Evolutionary conservation across 73 alveolate genomes (phyloP), one percentile per base, ranked within the genome.

Genomic region (Paramecium bursaria): DNA sequence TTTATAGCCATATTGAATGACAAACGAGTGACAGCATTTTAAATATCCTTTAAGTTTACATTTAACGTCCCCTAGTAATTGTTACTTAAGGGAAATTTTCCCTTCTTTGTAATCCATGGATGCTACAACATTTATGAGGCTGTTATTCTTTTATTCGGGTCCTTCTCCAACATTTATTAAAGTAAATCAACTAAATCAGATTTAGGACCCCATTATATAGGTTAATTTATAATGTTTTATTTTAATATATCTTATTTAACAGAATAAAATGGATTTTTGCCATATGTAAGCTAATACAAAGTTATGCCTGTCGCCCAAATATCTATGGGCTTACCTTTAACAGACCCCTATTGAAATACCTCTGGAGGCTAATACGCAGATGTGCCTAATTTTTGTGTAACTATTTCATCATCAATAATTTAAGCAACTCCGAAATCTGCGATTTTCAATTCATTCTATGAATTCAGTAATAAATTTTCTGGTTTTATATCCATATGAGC

Each of bases 291-390:
- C 11, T 27, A n/a, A 46, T 82, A 87, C 11, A 87, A 23, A 35
- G 91, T 82, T 6, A 87, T 76, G 31, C 93, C 93, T 15, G 87
- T 46, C 25, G 93, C 93, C 90, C 93, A 87, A 11, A 87, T 51
- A 39, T 87, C 93, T 5, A 88, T 50, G 9, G 90, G 79, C 22
- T 48, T 57, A 2, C 86, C 90, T 61, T 31, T 53, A 35, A 51
- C 86, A 5, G 31, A 15, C 1, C 60, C 57, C 50, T 73, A 80
- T 30, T 46, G 27, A 44, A 19, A 27, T 42, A 51, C 30, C 74
- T 87, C 93, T 35, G 93, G 93, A 27, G 93, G 60, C 87, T 53
- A 39, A 61, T 76, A 87, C n/a, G 87, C 91, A 15, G 86, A 82
- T 35, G 93, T 87, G n/a, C 93, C 93, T 1, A 51, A 67, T 42